Evolutionary conservation across 2,329 filamentous ascomycete species (phyloP).

Genomic region (Cladorrhinum sp.): DNA sequence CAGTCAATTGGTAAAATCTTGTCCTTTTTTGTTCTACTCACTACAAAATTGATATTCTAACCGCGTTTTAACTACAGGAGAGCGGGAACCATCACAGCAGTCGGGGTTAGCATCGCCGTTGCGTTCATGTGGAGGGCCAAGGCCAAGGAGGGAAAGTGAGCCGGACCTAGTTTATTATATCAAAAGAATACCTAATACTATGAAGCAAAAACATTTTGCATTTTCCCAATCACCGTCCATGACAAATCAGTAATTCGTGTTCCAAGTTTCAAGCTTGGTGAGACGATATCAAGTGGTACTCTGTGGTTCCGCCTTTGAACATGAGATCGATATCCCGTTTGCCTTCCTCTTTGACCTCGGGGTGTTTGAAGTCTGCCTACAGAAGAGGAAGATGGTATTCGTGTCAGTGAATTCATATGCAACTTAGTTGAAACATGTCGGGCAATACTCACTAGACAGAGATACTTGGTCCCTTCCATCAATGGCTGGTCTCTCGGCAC

Average conservation of each 20-base stretch:
- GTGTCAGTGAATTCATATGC: too few species aligned
- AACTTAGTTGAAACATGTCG: too few species aligned
- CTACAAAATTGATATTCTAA: too few species aligned
- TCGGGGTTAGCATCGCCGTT: slow-evolving; percentile 8
- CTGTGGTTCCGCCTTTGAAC: background rate
- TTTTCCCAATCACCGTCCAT: too few species aligned
- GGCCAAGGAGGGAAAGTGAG: slow-evolving; percentile 5
- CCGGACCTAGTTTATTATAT: too few species aligned
- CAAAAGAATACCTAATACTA: too few species aligned
- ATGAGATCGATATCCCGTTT: background rate
- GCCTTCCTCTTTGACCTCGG: background rate
- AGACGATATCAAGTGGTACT: background rate
- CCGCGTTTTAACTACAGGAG: slow-evolving; percentile 2
- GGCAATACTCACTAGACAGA: background rate
- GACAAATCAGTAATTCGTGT: too few species aligned
- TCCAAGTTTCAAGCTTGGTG: too few species aligned
- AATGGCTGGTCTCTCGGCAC: background rate
- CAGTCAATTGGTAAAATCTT: slow-evolving; percentile 9
- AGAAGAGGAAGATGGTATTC: too few species aligned
- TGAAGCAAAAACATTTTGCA: too few species aligned
- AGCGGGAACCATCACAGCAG: slow-evolving; percentile 15
- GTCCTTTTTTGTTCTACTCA: too few species aligned
- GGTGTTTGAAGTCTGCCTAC: background rate
- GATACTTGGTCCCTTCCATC: background rate
- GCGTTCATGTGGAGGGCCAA: slow-evolving; percentile 14